phyloP scores from a whole-genome alignment of 371 early-diverging fungal species.

The Vairimorpha ceranae region DNA sequence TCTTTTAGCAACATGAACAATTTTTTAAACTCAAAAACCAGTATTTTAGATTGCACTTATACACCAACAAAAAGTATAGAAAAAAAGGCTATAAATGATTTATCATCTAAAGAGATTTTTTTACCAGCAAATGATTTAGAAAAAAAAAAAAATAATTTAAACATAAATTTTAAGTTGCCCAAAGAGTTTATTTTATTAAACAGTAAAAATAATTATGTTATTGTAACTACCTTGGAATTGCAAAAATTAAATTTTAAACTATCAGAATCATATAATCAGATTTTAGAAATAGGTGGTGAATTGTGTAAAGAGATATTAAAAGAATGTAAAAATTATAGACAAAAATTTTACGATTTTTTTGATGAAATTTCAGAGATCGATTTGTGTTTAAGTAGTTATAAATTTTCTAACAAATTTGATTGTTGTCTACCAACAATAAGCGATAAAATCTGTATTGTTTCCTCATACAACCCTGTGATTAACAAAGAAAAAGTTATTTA shows the following conservation, averaged over 20 bases:
- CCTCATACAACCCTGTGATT: neutral
- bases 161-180: neutral
- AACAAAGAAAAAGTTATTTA: neutral
- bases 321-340: neutral
- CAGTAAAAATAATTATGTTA: neutral
- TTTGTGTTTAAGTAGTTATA: neutral
- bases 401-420: conserved; percentile 1
- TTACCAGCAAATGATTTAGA: neutral
- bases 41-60: neutral
- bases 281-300: conserved; percentile 3
- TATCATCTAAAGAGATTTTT: neutral
- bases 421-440: neutral
- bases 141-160: no score
- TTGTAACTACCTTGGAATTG: neutral
- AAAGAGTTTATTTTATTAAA: neutral
- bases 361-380: conserved; percentile 6
- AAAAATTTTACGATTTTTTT: neutral
- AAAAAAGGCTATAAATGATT: neutral
- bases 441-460: neutral
- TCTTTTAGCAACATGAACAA: neutral
- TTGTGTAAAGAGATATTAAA: neutral
- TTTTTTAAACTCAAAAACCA: neutral
- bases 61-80: neutral
- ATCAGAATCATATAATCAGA: neutral
- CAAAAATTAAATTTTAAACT: neutral